Evolutionary conservation across 768 basidiomycete genomes (phyloP), one percentile per base, ranked within the genome.

Genomic region (Mycena leptocephala): DNA sequence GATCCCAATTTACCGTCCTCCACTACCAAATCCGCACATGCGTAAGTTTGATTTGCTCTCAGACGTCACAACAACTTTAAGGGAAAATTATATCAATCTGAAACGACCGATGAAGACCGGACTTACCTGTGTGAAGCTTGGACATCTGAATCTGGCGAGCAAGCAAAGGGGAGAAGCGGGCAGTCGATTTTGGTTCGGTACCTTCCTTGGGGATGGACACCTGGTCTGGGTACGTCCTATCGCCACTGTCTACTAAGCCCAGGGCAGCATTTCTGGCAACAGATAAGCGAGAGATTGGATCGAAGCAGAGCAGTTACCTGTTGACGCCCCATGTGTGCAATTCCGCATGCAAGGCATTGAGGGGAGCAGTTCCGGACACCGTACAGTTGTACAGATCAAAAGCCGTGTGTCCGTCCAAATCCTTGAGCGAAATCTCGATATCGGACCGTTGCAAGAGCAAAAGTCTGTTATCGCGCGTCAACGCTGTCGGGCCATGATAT

Each of bases 301-400:
- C 13, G 22, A 22, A 70, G 74, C 32, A 59, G 24, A n/a, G 53
- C 16, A 75, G 85, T 8, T 78, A 93, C 93, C 93, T 88, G 79
- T 98, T 98, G 14, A 90, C 87, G 41, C 97, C 97, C 97, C 97
- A 98, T 6, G 95, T 96, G 79, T 92, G 94, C 13, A 99, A 84
- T 58, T 97, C 96, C 2, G 90, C 81, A 81, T 88, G 79, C 70
- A 68, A 68, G 69, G 85, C 83, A 37, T 81, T 77, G 2, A 81
- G 78, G 5, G 94, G 94, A 73, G 92, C 92, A 5, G 95, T 95
- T 33, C 91, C 94, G 81, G 91, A 88, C 76, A 98, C 86, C 0
- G 97, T 98, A 5, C 95, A 94, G 82, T 99, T 99, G 85, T 96
- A 98, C 39, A 99, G 85, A 81, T 99, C 97, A 76, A 96, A 96